These are phyloP conservation scores for Lasiodiplodia theobromae DNA, from an alignment of 2,329 filamentous ascomycete genomes.

Conservation along the genomic window DNA sequence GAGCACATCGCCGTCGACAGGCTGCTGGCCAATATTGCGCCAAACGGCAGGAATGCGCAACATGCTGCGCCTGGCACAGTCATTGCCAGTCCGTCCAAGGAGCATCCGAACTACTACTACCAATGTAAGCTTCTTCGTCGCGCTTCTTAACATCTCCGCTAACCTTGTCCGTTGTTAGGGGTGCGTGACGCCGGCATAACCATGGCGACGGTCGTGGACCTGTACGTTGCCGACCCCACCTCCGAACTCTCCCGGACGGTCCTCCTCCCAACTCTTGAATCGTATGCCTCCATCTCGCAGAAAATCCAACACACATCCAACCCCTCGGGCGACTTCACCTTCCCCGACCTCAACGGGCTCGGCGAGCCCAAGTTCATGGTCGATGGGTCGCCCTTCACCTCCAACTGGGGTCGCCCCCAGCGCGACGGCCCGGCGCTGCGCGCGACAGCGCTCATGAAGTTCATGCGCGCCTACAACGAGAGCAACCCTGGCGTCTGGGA, in stretches of 20 bases:
- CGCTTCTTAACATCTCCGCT: neutral
- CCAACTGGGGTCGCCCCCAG: slow-evolving; percentile 53
- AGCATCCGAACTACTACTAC: slow-evolving; percentile 53
- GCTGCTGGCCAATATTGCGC: slow-evolving; percentile 52
- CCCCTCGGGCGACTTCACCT: slow-evolving; percentile 43
- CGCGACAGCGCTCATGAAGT: slow-evolving; percentile 51
- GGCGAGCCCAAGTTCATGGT: slow-evolving; percentile 54
- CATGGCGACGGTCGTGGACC: slow-evolving; percentile 49
- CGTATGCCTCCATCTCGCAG: slow-evolving; percentile 44
- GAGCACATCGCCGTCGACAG: slow-evolving; percentile 46
- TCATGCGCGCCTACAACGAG: slow-evolving; percentile 49
- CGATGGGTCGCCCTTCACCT: slow-evolving; percentile 46
- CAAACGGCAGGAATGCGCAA: slow-evolving; percentile 47
- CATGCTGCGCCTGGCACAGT: slow-evolving; percentile 50
- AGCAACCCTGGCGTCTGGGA: slow-evolving; percentile 48
- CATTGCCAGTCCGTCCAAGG: slow-evolving; percentile 51
- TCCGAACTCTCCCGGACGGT: slow-evolving; percentile 37
- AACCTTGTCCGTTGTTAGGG: slow-evolving; percentile 38
- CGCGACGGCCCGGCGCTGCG: slow-evolving; percentile 54
- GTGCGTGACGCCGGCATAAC: slow-evolving; percentile 55
- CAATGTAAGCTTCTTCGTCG: slow-evolving; percentile 45
- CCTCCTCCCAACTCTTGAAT: slow-evolving; percentile 42
- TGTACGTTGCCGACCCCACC: slow-evolving; percentile 44
- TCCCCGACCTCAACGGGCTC: slow-evolving; percentile 46
- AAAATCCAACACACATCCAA: slow-evolving; percentile 49